Evolutionary conservation across 176 grass and related monocot genomes (phyloP).

Genomic region (Zoysia japonica): DNA sequence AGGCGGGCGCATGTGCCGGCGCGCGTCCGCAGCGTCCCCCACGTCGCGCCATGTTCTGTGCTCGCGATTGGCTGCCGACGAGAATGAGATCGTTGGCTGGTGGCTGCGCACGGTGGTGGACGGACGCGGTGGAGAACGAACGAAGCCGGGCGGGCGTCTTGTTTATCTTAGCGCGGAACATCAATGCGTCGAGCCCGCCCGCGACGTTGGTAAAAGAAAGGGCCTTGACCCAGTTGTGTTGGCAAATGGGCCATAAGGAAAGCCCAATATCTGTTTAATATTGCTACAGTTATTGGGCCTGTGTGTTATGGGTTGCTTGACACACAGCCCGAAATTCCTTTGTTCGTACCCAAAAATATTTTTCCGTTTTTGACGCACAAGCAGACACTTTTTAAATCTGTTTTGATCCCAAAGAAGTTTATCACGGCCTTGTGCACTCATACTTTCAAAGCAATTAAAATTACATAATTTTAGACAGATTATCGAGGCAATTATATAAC

Average conservation of each 20-base stretch:
- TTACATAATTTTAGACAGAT: too few relatives aligned
- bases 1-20: constrained; percentile 57
- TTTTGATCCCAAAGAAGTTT: too few relatives aligned
- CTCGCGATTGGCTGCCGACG: constrained; percentile 2
- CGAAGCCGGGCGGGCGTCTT: not conserved
- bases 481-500: too few relatives aligned
- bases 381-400: too few relatives aligned
- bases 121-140: not conserved
- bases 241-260: not conserved
- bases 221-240: not conserved
- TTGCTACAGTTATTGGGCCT: too few relatives aligned
- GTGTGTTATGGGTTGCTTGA: too few relatives aligned
- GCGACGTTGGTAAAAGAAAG: not conserved
- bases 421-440: too few relatives aligned
- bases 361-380: too few relatives aligned
- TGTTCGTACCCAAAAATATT: too few relatives aligned
- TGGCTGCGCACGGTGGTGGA: not conserved
- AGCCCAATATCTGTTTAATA: not conserved
- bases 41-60: constrained; percentile 26
- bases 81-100: not conserved
- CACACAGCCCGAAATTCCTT: too few relatives aligned
- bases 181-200: not conserved
- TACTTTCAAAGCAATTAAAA: too few relatives aligned
- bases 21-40: not conserved
- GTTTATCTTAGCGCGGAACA: not conserved